A percentile compares a stretch with the other conserved stretches of the same genome.
These are phyloP conservation scores for Parmelia sp. DNA, from an alignment of 495 filamentous ascomycete genomes.

Conservation along the genomic window DNA sequence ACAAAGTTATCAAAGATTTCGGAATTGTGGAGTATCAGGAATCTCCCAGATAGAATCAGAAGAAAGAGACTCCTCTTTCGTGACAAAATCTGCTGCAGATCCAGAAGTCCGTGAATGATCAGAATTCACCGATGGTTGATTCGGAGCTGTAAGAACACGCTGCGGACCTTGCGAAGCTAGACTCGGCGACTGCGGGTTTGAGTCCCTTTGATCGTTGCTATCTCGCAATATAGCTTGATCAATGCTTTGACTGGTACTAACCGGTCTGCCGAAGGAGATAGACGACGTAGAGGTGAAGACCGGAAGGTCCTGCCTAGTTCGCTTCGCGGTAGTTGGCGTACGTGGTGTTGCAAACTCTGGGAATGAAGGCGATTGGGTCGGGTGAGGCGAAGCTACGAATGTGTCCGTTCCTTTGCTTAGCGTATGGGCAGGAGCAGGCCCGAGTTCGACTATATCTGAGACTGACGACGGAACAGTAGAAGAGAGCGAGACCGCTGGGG, in stretches of 20 bases:
- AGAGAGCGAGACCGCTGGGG: neutral
- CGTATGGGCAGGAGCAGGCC: neutral
- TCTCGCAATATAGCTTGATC: neutral
- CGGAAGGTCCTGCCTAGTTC: conserved; percentile 43
- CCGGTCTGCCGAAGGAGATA: conserved; percentile 42
- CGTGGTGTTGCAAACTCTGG: conserved; percentile 22
- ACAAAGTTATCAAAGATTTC: conserved; percentile 9
- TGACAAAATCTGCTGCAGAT: neutral
- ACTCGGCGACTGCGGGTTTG: neutral
- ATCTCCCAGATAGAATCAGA: conserved; percentile 25
- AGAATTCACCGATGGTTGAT: neutral
- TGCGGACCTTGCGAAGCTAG: neutral
- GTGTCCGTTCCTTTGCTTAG: neutral
- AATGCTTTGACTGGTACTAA: neutral
- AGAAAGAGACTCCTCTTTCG: conserved; percentile 1
- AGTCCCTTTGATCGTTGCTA: neutral
- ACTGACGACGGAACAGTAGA: neutral
- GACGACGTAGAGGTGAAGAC: conserved; percentile 46
- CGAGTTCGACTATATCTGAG: neutral
- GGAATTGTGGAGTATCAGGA: conserved; percentile 23
- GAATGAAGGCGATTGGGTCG: neutral
- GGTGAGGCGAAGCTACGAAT: neutral
- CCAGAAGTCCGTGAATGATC: neutral
- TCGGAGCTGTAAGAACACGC: neutral
- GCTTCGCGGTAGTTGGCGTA: conserved; percentile 28